Evolutionary conservation across 1,139 yeast species (phyloP), one percentile per base, ranked within the genome.

Genomic region (Groenewaldozyma sp.): DNA sequence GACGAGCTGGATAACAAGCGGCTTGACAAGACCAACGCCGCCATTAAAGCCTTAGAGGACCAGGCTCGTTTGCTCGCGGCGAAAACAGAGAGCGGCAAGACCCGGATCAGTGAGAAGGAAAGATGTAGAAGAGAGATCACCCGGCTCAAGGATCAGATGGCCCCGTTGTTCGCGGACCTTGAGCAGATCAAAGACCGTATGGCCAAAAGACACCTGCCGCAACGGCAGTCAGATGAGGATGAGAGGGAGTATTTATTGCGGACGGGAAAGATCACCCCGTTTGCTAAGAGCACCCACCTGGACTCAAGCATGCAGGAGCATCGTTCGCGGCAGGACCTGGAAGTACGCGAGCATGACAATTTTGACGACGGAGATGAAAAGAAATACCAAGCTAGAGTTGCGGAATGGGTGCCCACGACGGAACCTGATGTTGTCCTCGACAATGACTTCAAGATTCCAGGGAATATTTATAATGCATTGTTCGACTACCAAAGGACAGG

Each of bases 401-500:
- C 59, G 3, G 55, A 59, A 4, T 88, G 96, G 96, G 56, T 65
- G 0, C 51, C 56, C 1, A 64, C 69, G 42, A 59, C 56, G 39
- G 49, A 33, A 54, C 71, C 82, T 0, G 97, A 87, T 56, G 87
- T 94, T 0, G 67, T 71, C 4, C 62, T 91, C 7, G 81, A 82
- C 52, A 76, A 73, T 26, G 71, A 70, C 9, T 87, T 81, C 58
- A 73, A 66, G 45, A 67, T 91, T 0, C 98, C 98, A 0, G 97
- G 97, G 1, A 97, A 91, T 52, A 78, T 91, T 1, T 84, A 81
- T 56, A 81, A 94, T 0, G 73, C 88, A 6, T 64, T 91, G 11
- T 91, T 91, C 57, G 94, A 86, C 50, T 93, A 91, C 56, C 98
- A 91, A 53, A 83, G 84, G 53, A 91, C 98, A 0, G 87, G 97